Evolutionary conservation across 495 filamentous ascomycete species (phyloP).

Genomic region (Ascobolus immersus): DNA sequence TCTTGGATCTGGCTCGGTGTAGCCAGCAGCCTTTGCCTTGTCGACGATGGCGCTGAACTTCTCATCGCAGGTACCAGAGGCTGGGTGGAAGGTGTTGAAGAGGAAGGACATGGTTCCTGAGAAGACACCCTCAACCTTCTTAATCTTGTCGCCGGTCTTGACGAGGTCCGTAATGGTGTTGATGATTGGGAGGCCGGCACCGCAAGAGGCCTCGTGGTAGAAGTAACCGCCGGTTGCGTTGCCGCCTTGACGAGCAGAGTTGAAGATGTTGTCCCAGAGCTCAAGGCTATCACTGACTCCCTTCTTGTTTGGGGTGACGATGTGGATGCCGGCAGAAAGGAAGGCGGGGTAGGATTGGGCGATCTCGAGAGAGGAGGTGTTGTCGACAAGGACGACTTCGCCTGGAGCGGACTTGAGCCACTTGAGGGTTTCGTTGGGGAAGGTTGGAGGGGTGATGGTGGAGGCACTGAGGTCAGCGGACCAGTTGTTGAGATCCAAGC

Average conservation of each 20-base stretch:
- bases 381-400: slow-evolving; percentile 64
- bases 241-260: slow-evolving; percentile 22
- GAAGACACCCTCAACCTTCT: slow-evolving; percentile 83
- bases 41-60: slow-evolving; percentile 62
- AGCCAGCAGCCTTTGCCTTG: slow-evolving; percentile 81
- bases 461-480: slow-evolving; percentile 29
- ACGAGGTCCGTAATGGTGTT: slow-evolving; percentile 75
- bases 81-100: slow-evolving; percentile 80
- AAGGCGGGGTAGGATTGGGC: slow-evolving; percentile 56
- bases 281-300: slow-evolving; percentile 54
- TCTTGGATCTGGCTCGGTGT: slow-evolving; percentile 86
- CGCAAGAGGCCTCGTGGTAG: slow-evolving; percentile 83
- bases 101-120: slow-evolving; percentile 88
- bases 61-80: slow-evolving; percentile 34
- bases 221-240: slow-evolving; percentile 40
- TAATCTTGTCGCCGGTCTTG: slow-evolving; percentile 67
- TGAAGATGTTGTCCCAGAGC: slow-evolving; percentile 64
- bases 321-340: slow-evolving; percentile 50
- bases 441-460: slow-evolving; percentile 29
- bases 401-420: slow-evolving; percentile 46
- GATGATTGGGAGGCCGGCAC: slow-evolving; percentile 74
- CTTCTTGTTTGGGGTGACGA: slow-evolving; percentile 96
- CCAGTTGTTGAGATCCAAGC: slow-evolving; percentile 29
- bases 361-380: slow-evolving; percentile 63
- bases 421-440: slow-evolving; percentile 34